Percentiles rank a stretch among this genome's conserved stretches.
Conservation (phyloP, 2,329 filamentous ascomycete genomes). For the Sporothrix brasiliensis region DNA sequence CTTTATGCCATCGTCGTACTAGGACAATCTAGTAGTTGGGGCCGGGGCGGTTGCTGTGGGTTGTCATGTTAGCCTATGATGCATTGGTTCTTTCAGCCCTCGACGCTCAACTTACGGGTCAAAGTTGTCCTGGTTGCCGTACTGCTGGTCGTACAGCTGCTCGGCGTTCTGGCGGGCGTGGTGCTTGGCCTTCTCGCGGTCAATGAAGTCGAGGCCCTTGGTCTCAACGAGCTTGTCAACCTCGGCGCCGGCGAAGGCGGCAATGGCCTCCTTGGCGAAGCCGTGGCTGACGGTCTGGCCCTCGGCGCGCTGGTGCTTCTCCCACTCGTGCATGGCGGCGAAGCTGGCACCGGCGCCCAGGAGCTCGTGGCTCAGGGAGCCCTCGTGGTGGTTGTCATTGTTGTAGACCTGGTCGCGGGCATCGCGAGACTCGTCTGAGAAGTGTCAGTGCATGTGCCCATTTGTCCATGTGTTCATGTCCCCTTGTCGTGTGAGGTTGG, state of each 20-base stretch:
- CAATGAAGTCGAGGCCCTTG: constrained; percentile 64
- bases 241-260: constrained; percentile 71
- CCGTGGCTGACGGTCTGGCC: constrained; percentile 71
- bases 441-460: background rate
- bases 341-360: constrained; percentile 77
- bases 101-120: constrained; percentile 54
- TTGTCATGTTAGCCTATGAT: background rate
- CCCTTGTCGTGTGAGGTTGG: background rate
- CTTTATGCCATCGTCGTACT: no score
- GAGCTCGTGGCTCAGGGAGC: constrained; percentile 71
- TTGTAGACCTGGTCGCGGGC: constrained; percentile 51
- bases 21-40: constrained; percentile 27
- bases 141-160: constrained; percentile 65
- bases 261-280: constrained; percentile 77
- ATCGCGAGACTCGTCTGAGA: constrained; percentile 48
- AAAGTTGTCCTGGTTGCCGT: constrained; percentile 56
- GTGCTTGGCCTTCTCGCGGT: constrained; percentile 61
- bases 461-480: background rate
- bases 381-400: constrained; percentile 54
- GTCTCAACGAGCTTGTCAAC: constrained; percentile 75
- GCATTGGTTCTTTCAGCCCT: no score
- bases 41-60: background rate
- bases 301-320: constrained; percentile 71
- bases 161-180: constrained; percentile 62
- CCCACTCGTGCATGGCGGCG: constrained; percentile 77